Evolutionary conservation across 176 grass and related monocot species (phyloP).

Genomic region (Lolium perenne): DNA sequence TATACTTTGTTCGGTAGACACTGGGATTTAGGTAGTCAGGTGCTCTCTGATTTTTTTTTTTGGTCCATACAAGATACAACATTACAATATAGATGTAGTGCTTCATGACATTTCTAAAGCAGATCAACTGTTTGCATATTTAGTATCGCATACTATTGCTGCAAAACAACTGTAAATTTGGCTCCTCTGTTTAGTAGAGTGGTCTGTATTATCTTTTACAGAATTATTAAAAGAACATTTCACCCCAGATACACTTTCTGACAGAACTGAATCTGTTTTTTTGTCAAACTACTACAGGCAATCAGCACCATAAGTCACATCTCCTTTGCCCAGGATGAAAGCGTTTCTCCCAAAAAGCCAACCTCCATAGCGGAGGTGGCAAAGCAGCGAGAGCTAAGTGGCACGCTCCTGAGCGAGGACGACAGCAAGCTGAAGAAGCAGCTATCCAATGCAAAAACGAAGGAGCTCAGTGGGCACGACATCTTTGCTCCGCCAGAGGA

Average conservation of each 20-base stretch:
- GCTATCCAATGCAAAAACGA: conserved; percentile 75
- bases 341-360: conserved; percentile 75
- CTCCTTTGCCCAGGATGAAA: conserved; percentile 83
- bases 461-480: conserved; percentile 85
- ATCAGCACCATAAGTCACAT: conserved; percentile 91
- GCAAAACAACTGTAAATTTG: background rate
- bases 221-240: background rate
- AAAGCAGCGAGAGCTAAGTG: conserved; percentile 91
- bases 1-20: conserved; percentile 25
- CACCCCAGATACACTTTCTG: background rate
- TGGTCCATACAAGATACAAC: background rate
- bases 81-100: background rate
- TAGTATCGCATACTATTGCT: background rate
- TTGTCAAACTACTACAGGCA: conserved; percentile 64
- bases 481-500: conserved; percentile 82
- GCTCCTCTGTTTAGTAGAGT: background rate
- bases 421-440: conserved; percentile 76
- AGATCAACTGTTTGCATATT: too few species aligned
- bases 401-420: conserved; percentile 64
- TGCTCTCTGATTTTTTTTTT: background rate
- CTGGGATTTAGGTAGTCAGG: conserved; percentile 18
- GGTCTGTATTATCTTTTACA: background rate
- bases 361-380: conserved; percentile 80
- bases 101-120: background rate
- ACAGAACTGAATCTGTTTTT: conserved; percentile 3